A percentile compares a stretch with the other conserved stretches of the same genome.
Conservation (phyloP, 2,329 filamentous ascomycete species). For the Davidsoniella australis region DNA sequence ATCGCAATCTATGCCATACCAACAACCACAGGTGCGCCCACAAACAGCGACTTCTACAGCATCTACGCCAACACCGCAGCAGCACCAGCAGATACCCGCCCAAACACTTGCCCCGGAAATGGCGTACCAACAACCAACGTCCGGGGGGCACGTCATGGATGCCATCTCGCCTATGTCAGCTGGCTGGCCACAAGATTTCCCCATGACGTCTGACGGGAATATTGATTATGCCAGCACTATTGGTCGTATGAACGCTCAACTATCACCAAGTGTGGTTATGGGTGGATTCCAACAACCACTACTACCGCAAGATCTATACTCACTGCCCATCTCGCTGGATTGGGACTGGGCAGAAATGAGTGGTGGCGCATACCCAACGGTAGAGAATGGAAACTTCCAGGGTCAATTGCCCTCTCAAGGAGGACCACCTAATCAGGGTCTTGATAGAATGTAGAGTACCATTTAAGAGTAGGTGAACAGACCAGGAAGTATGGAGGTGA, state of each 20-base stretch:
- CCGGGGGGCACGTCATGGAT: slow-evolving; percentile 3
- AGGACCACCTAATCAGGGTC: too few species aligned
- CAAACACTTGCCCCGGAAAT: slow-evolving; percentile 6
- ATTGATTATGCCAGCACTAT: slow-evolving; percentile 2
- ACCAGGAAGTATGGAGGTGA: too few species aligned
- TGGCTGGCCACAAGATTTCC: slow-evolving; percentile 32
- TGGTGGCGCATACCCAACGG: slow-evolving; percentile 44
- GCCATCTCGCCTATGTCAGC: slow-evolving; percentile 17
- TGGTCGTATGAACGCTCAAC: slow-evolving; percentile 14
- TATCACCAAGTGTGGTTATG: slow-evolving; percentile 14
- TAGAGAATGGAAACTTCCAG: slow-evolving; percentile 41
- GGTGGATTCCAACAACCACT: slow-evolving; percentile 64
- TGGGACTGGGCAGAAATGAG: slow-evolving; percentile 65
- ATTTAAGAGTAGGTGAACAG: background rate
- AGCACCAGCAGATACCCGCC: slow-evolving; percentile 1
- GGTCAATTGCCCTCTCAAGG: slow-evolving; percentile 1
- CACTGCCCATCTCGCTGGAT: slow-evolving; percentile 88
- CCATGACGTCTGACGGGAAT: slow-evolving; percentile 16
- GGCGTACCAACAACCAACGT: slow-evolving; percentile 7
- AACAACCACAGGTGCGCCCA: background rate
- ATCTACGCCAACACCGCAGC: background rate
- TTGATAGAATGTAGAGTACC: background rate
- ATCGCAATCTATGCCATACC: background rate
- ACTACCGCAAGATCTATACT: slow-evolving; percentile 84
- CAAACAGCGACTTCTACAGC: background rate